Conservation (phyloP, 140 eudicot genomes). For the Anethum foeniculum region DNA sequence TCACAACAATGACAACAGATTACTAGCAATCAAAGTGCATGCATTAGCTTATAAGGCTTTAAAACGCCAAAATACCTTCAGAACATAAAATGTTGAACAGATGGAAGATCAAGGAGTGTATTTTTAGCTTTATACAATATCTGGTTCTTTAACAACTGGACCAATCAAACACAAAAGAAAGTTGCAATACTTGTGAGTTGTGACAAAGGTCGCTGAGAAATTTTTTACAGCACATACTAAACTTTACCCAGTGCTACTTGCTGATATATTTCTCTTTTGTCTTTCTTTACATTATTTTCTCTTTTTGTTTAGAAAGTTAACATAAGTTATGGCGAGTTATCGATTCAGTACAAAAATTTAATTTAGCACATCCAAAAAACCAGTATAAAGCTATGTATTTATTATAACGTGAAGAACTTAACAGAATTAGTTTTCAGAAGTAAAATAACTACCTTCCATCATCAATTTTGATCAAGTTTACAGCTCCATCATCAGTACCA, state of each 20-base stretch:
- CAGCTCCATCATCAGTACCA: slow-evolving; percentile 99
- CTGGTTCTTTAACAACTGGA: background rate
- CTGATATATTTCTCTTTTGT: background rate
- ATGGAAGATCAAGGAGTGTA: background rate
- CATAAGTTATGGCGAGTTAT: background rate
- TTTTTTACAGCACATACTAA: background rate
- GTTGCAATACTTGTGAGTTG: background rate
- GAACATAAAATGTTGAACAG: background rate
- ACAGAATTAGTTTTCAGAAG: background rate
- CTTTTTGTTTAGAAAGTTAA: background rate
- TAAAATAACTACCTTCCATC: slow-evolving; percentile 59
- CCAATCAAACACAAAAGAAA: background rate
- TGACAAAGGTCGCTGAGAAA: background rate
- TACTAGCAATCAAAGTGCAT: background rate
- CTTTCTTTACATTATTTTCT: background rate
- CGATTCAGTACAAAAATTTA: background rate
- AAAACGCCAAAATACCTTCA: background rate
- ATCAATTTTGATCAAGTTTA: slow-evolving; percentile 79
- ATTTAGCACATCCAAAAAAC: background rate
- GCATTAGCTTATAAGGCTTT: background rate
- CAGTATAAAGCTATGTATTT: background rate
- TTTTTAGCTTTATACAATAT: background rate
- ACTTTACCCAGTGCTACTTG: background rate
- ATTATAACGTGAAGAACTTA: background rate
- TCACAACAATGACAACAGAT: background rate